phyloP scores from a whole-genome alignment of 768 basidiomycete genomes.

The Leccinum disarticulatum region DNA sequence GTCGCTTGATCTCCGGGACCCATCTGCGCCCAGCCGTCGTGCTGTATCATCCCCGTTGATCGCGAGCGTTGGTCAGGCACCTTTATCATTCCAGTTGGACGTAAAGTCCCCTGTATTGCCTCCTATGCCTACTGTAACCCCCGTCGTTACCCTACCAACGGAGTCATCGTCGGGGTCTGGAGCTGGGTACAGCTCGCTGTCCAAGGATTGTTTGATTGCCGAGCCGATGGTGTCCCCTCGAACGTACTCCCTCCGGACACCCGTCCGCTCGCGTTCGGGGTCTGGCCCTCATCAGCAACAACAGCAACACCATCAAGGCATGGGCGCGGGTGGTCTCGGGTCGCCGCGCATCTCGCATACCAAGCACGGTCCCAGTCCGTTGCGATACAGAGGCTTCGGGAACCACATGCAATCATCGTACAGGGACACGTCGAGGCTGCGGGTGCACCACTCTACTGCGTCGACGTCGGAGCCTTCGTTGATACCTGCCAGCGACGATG shows the following conservation, averaged over 20 bases:
- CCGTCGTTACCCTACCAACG: conserved; percentile 27
- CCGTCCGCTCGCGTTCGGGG: conserved; percentile 32
- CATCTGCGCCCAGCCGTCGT: conserved; percentile 56
- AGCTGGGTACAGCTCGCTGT: conserved; percentile 39
- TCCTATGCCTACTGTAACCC: conserved; percentile 16
- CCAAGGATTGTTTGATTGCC: conserved; percentile 48
- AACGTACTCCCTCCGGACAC: conserved; percentile 31
- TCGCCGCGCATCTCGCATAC: conserved; percentile 36
- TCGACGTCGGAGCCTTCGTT: conserved; percentile 85
- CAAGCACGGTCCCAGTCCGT: conserved; percentile 42
- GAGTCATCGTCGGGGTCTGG: conserved; percentile 22
- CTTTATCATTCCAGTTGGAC: conserved; percentile 17
- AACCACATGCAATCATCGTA: conserved; percentile 38
- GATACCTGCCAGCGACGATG: conserved; percentile 51
- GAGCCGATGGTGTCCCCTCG: conserved; percentile 34
- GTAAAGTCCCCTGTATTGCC: conserved; percentile 23
- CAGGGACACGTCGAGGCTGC: conserved; percentile 46
- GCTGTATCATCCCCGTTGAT: conserved; percentile 36
- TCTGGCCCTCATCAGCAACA: conserved; percentile 25
- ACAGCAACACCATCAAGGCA: conserved; percentile 21
- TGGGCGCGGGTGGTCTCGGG: conserved; percentile 17
- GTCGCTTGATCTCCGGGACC: conserved; percentile 64
- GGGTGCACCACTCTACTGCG: conserved; percentile 67
- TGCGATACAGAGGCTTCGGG: conserved; percentile 43
- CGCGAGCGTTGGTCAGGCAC: conserved; percentile 34